Evolutionary conservation across 345 rosid species (phyloP), one percentile per base, ranked within the genome.

Genomic region (Sisymbrium irio): DNA sequence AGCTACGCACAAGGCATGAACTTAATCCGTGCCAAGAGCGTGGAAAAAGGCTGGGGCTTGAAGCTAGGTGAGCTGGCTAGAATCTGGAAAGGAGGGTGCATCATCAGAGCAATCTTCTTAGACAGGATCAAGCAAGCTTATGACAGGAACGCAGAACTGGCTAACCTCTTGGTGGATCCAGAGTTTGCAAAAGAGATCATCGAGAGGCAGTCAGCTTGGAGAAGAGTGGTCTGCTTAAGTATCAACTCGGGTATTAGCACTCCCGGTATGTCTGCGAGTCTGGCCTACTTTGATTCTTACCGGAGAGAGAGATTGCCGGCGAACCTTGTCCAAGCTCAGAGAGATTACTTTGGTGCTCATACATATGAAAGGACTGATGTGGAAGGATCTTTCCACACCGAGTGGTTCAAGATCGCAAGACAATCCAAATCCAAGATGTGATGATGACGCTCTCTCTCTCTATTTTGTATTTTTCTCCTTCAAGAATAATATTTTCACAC

Each of bases 1-100:
- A 94, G 98, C 65, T 94, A 94, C 56, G 97, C 98, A 9, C 98
- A 94, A 78, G 98, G 98, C 37, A 94, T 94, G 98, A 94, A 94
- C 80, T 80, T 94, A 44, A 89, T 94, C 73, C 91, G 95, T 20
- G 93, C 97, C 40, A 94, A 94, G 85, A 91, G 98, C 69, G 41
- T 82, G 1, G 96, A 91, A 72, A 87, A 94, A 67, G 96, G 85
- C 27, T 94, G 98, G 98, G 91, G 75, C 59, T 75, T 94, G 79
- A 84, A 85, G 76, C 76, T 94, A 86, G 97, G 98, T n/a, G 97
- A 94, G 79, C 75, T 94, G 53, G 97, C 98, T 17, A 85, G 98
- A 81, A 91, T 94, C 74, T 91, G 98, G 98, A 94, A 94, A 81
- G 98, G 98, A 19, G 96, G 97, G 12, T 91, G 98, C 83, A 94